phyloP scores from a whole-genome alignment of 805 yeast genomes.

The Maudiozyma pseudohumilis region DNA sequence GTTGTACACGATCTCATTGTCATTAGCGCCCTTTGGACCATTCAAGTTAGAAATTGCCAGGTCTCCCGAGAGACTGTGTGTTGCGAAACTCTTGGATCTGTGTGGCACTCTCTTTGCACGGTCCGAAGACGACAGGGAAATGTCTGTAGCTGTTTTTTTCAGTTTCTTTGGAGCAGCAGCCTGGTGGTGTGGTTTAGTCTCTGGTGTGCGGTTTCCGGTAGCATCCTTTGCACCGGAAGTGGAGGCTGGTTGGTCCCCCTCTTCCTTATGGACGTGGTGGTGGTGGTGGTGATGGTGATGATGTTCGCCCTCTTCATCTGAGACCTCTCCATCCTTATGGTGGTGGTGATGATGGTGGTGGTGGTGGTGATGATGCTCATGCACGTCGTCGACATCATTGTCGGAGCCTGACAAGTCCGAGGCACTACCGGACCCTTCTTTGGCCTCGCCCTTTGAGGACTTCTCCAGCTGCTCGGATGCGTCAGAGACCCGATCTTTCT shows the following conservation, averaged over 20 bases:
- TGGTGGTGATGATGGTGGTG: slow-evolving; percentile 1
- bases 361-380: neutral
- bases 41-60: neutral
- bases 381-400: too few relatives aligned
- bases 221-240: neutral
- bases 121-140: neutral
- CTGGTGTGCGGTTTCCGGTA: neutral
- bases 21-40: slow-evolving; percentile 3
- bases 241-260: neutral
- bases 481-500: too few relatives aligned
- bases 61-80: slow-evolving; percentile 8
- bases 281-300: neutral
- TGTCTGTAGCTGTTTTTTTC: neutral
- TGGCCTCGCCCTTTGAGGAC: too few relatives aligned
- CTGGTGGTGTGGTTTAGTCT: slow-evolving; percentile 8
- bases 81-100: slow-evolving; percentile 9
- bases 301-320: neutral
- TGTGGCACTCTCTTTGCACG: slow-evolving; percentile 4
- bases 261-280: neutral
- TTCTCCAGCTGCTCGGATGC: too few relatives aligned
- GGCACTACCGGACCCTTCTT: too few relatives aligned
- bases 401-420: too few relatives aligned
- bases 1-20: slow-evolving; percentile 43
- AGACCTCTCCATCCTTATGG: neutral
- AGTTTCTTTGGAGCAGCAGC: neutral